phyloP scores from a whole-genome alignment of 805 yeast genomes.

The Candida ovalis region DNA sequence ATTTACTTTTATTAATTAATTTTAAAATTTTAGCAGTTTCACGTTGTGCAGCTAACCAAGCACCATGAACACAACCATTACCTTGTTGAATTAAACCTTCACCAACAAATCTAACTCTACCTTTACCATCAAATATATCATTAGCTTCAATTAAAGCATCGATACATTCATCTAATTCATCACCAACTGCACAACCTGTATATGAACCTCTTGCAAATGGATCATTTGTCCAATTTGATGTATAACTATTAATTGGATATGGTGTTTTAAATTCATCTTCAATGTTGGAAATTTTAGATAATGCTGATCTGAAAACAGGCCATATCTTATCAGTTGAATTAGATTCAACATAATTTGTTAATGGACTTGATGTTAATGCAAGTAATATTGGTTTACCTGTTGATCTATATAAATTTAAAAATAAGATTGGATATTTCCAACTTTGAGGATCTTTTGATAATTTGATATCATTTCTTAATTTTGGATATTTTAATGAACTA shows the following conservation, averaged over 20 bases:
- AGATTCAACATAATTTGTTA: conserved; percentile 45
- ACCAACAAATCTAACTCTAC: conserved; percentile 51
- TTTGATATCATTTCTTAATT: conserved; percentile 8
- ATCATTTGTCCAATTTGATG: conserved; percentile 48
- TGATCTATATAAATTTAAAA: conserved; percentile 28
- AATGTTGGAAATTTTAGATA: conserved; percentile 26
- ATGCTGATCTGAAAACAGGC: conserved; percentile 41
- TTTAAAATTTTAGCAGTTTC: conserved; percentile 36
- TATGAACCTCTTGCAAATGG: conserved; percentile 50
- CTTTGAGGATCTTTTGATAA: conserved; percentile 16
- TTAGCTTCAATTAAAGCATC: conserved; percentile 36
- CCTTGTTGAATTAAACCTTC: conserved; percentile 52
- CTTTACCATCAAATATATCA: conserved; percentile 37
- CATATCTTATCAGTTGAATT: conserved; percentile 38
- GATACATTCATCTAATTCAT: conserved; percentile 27
- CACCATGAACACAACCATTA: conserved; percentile 58
- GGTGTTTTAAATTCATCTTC: conserved; percentile 22
- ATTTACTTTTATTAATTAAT: conserved; percentile 21
- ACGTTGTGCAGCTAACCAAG: conserved; percentile 47
- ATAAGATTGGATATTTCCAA: conserved; percentile 28
- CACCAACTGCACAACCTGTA: conserved; percentile 29
- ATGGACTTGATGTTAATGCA: conserved; percentile 46
- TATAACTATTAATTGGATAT: conserved; percentile 22
- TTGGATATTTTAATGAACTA: background rate
- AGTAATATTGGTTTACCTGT: conserved; percentile 37